Base-by-base conservation (phyloP, 2,329 filamentous ascomycete species). In the Pseudocercospora eumusae region DNA sequence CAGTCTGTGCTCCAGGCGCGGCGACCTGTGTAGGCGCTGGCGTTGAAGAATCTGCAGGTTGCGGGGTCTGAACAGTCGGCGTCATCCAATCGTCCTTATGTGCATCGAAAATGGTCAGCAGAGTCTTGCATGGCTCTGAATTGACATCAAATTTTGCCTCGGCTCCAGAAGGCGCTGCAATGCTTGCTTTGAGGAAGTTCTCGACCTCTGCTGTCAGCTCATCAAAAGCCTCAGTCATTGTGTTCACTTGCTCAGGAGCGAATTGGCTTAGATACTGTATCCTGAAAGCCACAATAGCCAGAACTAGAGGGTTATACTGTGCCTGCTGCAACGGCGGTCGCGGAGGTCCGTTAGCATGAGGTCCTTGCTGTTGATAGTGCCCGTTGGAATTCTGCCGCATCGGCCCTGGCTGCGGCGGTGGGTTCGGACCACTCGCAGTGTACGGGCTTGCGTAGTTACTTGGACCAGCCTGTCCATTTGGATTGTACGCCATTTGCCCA, bases 371-470 rank as follows among this genome's bases (percentile, higher is more conserved):
- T 36, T 33, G 52, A 27, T 60, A 60, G n/a, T 36, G 57, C 4
- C 58, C 57, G 23, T 61, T 57, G 15, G 55, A 33, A 49, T 54
- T 45, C 49, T 54, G 60, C 13, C 60, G 56, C 40, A 42, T 33
- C 11, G 20, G 56, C 42, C 31, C 36, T 36, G 56, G 60, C 28
- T 54, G 18, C 25, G 50, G 33, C n/a, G 59, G 61, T 28, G 57
- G 25, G 21, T 60, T 55, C 25, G 31, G 54, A 13, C 61, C 61
- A 40, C 54, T 63, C 15, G 52, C 40, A 27, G 45, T 54, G 36
- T 65, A 66, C 25, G 66, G 62, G 45, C 64, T 67, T 45, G 59
- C 55, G 59, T 66, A 64, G 36, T 61, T 61, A 28, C 61, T 57
- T 9, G 56, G 31, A 25, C 57, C 59, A n/a, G 50, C 64, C 21